Evolutionary conservation across 2,329 filamentous ascomycete genomes (phyloP), one percentile per base, ranked within the genome.

Genomic region (Sclerotiophoma versabilis): DNA sequence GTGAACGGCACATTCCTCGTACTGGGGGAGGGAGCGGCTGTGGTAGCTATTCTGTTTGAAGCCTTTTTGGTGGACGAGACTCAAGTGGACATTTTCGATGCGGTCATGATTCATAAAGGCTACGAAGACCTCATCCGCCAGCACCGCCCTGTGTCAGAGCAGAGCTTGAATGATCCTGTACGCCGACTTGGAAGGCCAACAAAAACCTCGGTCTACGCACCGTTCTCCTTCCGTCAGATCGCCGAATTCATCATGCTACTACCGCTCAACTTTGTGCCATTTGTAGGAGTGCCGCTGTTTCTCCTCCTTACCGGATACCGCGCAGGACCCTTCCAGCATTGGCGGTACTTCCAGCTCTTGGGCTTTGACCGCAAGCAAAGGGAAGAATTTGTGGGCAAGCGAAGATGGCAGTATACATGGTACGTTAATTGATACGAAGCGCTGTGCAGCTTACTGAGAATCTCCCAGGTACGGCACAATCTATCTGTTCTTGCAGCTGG

Each of bases 171-270:
- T 41, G 87, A 88, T 65, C 84, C 92, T 0, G 87, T 95, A 42
- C 88, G 88, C 71, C 88, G 88, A 75, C 85, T 98, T 0, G 93
- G 93, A 23, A 92, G 91, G 62, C 91, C 92, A 0, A 92, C 88
- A 0, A 85, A 80, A 19, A 81, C 86, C 1, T 90, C 92, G 0
- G 83, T 91, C 15, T 97, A 95, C 75, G 87, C 90, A 8, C 93
- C 93, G 0, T 97, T 96, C 81, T 96, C 91, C 49, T 79, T 96
- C 48, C 85, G 91, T n/a, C 93, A 97, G 75, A 95, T 96, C 52
- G 71, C 91, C 59, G 93, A 97, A 76, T 89, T 97, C 56, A 80
- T 96, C 30, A 57, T 83, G 11, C 68, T 82, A 29, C 66, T 83
- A 20, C 81, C 95, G 1, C 83, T 99, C 54, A 98, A 96, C 72